Percentiles rank a stretch among this genome's conserved stretches.
Evolutionary conservation across 805 yeast species (phyloP).

Genomic region (Candida coleopterorum): DNA sequence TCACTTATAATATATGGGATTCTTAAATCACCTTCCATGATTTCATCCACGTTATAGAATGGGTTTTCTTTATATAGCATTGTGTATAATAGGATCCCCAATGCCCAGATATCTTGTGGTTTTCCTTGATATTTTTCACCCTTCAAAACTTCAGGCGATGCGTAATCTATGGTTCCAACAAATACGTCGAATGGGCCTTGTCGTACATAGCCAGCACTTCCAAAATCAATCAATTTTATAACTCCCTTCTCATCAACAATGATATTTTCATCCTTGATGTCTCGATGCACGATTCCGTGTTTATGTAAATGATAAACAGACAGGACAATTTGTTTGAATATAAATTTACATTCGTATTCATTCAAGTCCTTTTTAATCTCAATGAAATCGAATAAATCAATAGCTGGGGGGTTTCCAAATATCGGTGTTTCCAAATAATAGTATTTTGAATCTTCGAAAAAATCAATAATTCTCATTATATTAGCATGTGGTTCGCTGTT

Average conservation of each 20-base stretch:
- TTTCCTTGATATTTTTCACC: slow-evolving; percentile 89
- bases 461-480: slow-evolving; percentile 79
- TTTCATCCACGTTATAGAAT: slow-evolving; percentile 91
- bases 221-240: slow-evolving; percentile 88
- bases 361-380: slow-evolving; percentile 80
- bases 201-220: slow-evolving; percentile 84
- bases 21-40: slow-evolving; percentile 81
- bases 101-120: slow-evolving; percentile 96
- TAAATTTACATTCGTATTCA: slow-evolving; percentile 71
- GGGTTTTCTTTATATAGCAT: slow-evolving; percentile 92
- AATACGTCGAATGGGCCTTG: slow-evolving; percentile 97
- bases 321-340: slow-evolving; percentile 73
- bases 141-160: slow-evolving; percentile 91
- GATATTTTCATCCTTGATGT: slow-evolving; percentile 90
- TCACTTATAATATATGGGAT: slow-evolving; percentile 65
- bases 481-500: slow-evolving; percentile 79
- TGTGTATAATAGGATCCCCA: slow-evolving; percentile 87
- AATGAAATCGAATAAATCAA: slow-evolving; percentile 88
- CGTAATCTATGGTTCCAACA: slow-evolving; percentile 96
- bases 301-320: slow-evolving; percentile 79
- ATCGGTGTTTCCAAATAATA: slow-evolving; percentile 90
- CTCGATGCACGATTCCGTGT: slow-evolving; percentile 88
- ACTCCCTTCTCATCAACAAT: slow-evolving; percentile 79
- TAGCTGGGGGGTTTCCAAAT: slow-evolving; percentile 85
- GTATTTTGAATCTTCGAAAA: slow-evolving; percentile 85